Evolutionary conservation across 768 basidiomycete species (phyloP).

Genomic region (Boletus eberwhitei): DNA sequence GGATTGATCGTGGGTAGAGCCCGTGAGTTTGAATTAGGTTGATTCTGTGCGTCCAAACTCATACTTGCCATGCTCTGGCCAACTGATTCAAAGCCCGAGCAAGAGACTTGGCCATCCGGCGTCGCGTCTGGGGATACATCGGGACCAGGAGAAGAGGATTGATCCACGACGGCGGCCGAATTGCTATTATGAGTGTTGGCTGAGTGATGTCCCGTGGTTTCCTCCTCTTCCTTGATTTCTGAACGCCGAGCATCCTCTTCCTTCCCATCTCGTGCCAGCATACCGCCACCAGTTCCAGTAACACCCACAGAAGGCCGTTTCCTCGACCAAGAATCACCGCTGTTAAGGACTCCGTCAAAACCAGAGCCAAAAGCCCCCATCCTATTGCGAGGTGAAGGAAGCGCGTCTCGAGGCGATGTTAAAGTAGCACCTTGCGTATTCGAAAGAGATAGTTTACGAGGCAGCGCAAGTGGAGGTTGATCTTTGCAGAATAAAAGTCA

Average conservation of each 20-base stretch:
- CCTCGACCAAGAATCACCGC: conserved; percentile 69
- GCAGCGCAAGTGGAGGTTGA: conserved; percentile 48
- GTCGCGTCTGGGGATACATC: conserved; percentile 7
- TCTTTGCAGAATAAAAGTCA: conserved; percentile 41
- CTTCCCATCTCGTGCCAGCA: conserved; percentile 39
- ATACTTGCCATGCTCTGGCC: conserved; percentile 10
- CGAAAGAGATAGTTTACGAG: conserved; percentile 70
- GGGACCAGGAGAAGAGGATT: conserved; percentile 9
- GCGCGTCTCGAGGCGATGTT: conserved; percentile 54
- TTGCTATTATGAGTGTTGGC: conserved; percentile 5
- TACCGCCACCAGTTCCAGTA: conserved; percentile 38
- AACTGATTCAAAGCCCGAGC: conserved; percentile 8
- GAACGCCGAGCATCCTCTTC: conserved; percentile 39
- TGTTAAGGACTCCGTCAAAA: conserved; percentile 70
- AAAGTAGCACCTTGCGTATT: conserved; percentile 48
- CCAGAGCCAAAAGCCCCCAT: conserved; percentile 55
- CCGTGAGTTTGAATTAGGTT: conserved; percentile 2
- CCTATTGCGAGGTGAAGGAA: conserved; percentile 62
- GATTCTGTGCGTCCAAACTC: conserved; percentile 15
- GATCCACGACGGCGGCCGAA: conserved; percentile 5
- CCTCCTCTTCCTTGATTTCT: conserved; percentile 63
- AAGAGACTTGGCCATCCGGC: conserved; percentile 7
- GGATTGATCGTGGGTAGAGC: conserved; percentile 7
- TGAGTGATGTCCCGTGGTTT: conserved; percentile 20
- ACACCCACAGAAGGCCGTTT: conserved; percentile 59